Conservation (phyloP, 192 early-diverging fungal genomes). For the Rhizophagus sp. region DNA sequence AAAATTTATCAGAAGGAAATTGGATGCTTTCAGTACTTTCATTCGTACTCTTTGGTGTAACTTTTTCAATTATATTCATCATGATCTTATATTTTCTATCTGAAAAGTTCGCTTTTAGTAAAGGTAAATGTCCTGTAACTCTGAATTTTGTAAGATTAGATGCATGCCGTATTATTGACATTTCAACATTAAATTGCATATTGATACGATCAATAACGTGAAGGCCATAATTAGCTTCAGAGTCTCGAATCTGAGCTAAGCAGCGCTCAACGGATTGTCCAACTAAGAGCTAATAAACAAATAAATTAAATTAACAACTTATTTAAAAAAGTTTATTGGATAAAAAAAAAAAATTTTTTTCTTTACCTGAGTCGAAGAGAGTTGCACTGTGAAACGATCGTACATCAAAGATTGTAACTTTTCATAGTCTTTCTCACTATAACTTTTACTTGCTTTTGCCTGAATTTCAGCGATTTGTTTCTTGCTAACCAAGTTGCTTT, state of each 20-base stretch:
- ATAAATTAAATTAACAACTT: slow-evolving; percentile 2
- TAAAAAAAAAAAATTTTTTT: slow-evolving; percentile 8
- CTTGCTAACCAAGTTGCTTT: slow-evolving; percentile 78
- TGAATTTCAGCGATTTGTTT: slow-evolving; percentile 68
- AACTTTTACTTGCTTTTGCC: slow-evolving; percentile 59
- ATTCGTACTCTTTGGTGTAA: slow-evolving; percentile 48
- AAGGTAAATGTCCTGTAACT: slow-evolving; percentile 78
- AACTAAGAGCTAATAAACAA: slow-evolving; percentile 56
- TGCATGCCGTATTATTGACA: slow-evolving; percentile 83
- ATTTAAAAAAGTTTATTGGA: not conserved
- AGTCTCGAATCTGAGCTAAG: slow-evolving; percentile 62
- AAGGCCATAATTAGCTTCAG: slow-evolving; percentile 56
- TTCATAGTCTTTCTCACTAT: slow-evolving; percentile 66
- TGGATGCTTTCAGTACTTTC: slow-evolving; percentile 9
- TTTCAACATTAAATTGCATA: slow-evolving; percentile 75
- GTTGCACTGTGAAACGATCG: slow-evolving; percentile 82
- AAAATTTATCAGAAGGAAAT: not conserved
- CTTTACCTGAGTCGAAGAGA: slow-evolving; percentile 76
- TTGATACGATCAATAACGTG: slow-evolving; percentile 91
- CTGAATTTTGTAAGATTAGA: slow-evolving; percentile 72
- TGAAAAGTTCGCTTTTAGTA: slow-evolving; percentile 87
- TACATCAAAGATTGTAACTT: slow-evolving; percentile 83
- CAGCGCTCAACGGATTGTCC: slow-evolving; percentile 75
- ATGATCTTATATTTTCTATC: slow-evolving; percentile 91
- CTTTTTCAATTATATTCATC: slow-evolving; percentile 77